Evolutionary conservation across 2,329 filamentous ascomycete species (phyloP).

Genomic region (Eurotiales sp.): DNA sequence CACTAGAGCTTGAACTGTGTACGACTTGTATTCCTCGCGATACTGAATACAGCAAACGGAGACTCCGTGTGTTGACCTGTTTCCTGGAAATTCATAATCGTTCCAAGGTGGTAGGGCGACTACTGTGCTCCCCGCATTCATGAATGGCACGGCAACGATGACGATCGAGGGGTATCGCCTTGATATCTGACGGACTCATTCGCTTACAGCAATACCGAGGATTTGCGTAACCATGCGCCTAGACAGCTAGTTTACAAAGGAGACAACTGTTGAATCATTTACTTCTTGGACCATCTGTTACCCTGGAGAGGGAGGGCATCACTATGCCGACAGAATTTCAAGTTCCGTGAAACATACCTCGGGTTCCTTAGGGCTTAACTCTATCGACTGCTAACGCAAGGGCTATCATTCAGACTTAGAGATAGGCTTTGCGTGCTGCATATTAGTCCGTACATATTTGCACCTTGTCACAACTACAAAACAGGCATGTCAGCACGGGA

Average conservation of each 20-base stretch:
- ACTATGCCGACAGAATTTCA: constrained; percentile 2
- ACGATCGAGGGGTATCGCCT: neutral
- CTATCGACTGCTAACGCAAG: constrained; percentile 7
- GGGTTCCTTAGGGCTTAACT: neutral
- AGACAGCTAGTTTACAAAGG: neutral
- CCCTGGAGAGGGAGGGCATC: neutral
- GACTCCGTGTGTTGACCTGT: too few species aligned
- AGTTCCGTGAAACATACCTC: constrained; percentile 1
- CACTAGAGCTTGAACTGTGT: neutral
- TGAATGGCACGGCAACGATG: neutral
- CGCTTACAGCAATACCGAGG: neutral
- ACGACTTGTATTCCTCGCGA: neutral
- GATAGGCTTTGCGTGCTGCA: neutral
- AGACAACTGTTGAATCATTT: neutral
- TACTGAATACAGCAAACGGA: too few species aligned
- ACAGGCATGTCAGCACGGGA: neutral
- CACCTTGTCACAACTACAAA: neutral
- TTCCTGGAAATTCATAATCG: neutral
- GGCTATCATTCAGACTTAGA: neutral
- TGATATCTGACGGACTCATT: neutral
- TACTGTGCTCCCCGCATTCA: neutral
- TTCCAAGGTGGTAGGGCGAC: neutral
- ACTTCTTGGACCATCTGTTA: neutral
- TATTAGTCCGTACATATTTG: neutral
- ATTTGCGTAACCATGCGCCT: neutral